These are phyloP conservation scores for Paramecium sonneborni DNA, from an alignment of 73 alveolate genomes.

Conservation along the genomic window DNA sequence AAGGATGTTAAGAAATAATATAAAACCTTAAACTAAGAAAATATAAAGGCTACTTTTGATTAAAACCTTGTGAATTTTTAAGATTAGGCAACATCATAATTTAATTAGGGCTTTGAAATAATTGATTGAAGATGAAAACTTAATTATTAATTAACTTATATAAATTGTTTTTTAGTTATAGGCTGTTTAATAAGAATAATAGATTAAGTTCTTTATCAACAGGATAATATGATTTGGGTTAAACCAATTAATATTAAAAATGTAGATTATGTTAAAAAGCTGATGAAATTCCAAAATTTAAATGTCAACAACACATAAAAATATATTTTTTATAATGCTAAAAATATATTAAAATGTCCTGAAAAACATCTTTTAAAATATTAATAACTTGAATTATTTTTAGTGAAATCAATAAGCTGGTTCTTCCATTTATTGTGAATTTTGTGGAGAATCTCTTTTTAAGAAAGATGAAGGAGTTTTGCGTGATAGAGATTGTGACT, in stretches of 20 bases:
- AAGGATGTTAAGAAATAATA: background rate
- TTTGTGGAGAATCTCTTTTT: background rate
- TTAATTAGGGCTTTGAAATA: background rate
- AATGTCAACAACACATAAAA: background rate
- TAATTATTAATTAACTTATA: background rate
- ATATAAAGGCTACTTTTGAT: background rate
- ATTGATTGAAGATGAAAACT: background rate
- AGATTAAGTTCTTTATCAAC: too few species aligned
- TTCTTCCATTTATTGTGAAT: background rate
- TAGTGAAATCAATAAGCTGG: background rate
- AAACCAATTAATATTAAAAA: background rate
- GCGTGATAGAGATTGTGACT: background rate
- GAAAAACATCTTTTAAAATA: background rate
- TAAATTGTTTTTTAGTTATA: background rate
- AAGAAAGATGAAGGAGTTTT: background rate
- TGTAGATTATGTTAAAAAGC: background rate
- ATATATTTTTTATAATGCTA: background rate
- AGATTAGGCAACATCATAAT: background rate
- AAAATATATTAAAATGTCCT: background rate
- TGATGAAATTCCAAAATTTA: background rate
- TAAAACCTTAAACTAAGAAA: background rate
- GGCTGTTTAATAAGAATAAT: background rate
- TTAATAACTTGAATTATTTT: background rate
- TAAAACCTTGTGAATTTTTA: background rate
- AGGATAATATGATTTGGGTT: background rate